A percentile compares a stretch with the other conserved stretches of the same genome.
phyloP scores from a whole-genome alignment of 345 rosid genomes.

The Pseudoturritis turrita region DNA sequence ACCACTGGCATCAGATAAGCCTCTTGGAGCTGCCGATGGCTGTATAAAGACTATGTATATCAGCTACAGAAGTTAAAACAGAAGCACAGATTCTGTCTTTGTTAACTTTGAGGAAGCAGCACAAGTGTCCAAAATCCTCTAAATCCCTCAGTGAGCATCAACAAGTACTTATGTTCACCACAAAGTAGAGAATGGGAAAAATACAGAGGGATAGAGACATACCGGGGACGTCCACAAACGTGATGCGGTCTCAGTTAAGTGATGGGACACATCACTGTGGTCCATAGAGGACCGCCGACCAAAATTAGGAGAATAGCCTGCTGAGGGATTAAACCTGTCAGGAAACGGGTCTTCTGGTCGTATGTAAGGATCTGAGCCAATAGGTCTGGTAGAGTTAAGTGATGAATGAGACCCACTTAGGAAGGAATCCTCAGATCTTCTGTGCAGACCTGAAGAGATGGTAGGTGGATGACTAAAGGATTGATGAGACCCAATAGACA shows the following conservation, averaged over 20 bases:
- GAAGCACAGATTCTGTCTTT: not conserved
- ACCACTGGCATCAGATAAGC: conserved; percentile 42
- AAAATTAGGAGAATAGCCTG: conserved; percentile 37
- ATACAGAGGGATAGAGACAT: conserved; percentile 24
- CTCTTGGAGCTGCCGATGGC: conserved; percentile 43
- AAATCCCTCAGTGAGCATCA: not conserved
- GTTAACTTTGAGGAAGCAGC: not conserved
- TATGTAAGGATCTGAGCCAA: conserved; percentile 19
- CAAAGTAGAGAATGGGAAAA: not conserved
- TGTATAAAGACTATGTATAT: conserved; percentile 15
- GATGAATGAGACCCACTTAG: conserved; percentile 12
- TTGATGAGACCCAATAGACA: conserved; percentile 20
- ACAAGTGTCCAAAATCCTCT: not conserved
- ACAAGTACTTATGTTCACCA: conserved; percentile 7
- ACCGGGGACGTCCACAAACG: conserved; percentile 65
- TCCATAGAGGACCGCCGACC: conserved; percentile 39
- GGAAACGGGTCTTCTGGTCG: conserved; percentile 23
- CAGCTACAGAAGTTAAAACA: conserved; percentile 1
- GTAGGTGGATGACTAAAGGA: conserved; percentile 21
- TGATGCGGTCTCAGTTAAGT: conserved; percentile 46
- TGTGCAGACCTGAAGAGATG: conserved; percentile 22
- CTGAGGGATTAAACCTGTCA: conserved; percentile 30
- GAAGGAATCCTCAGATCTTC: conserved; percentile 29
- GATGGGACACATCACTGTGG: conserved; percentile 44
- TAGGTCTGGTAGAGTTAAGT: conserved; percentile 18